Conservation (phyloP, 768 basidiomycete genomes). For the Amanita inopinata region DNA sequence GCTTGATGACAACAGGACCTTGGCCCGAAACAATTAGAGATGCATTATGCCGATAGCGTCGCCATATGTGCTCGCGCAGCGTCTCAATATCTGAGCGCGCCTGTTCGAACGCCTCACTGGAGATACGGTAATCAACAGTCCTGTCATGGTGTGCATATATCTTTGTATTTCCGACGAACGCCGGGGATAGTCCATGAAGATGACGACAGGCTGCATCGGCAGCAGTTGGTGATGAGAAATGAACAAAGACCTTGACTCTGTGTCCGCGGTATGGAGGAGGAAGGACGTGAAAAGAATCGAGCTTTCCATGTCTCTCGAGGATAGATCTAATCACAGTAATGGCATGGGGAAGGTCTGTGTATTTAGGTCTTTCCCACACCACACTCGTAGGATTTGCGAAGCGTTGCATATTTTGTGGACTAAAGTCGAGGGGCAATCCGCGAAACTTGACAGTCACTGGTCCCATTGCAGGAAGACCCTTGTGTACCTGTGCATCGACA, state of each 20-base stretch:
- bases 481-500: constrained; percentile 40
- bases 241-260: constrained; percentile 43
- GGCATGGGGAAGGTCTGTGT: constrained; percentile 27
- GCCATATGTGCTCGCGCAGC: constrained; percentile 29
- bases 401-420: constrained; percentile 29
- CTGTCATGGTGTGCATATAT: constrained; percentile 46
- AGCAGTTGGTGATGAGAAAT: constrained; percentile 38
- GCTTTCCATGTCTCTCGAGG: constrained; percentile 24
- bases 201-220: constrained; percentile 41
- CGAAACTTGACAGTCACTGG: constrained; percentile 50
- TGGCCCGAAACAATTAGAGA: constrained; percentile 18
- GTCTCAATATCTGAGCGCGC: constrained; percentile 35
- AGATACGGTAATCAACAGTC: constrained; percentile 37
- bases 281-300: constrained; percentile 33
- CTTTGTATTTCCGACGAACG: constrained; percentile 32
- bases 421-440: constrained; percentile 38
- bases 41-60: constrained; percentile 16
- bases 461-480: constrained; percentile 49
- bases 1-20: constrained; percentile 26
- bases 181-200: constrained; percentile 38
- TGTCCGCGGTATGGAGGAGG: constrained; percentile 44
- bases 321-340: constrained; percentile 29
- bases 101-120: constrained; percentile 25
- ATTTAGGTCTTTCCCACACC: constrained; percentile 42
- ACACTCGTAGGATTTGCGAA: constrained; percentile 40